Conservation (phyloP, 306 rosid genomes). For the Luffa acutangula region DNA sequence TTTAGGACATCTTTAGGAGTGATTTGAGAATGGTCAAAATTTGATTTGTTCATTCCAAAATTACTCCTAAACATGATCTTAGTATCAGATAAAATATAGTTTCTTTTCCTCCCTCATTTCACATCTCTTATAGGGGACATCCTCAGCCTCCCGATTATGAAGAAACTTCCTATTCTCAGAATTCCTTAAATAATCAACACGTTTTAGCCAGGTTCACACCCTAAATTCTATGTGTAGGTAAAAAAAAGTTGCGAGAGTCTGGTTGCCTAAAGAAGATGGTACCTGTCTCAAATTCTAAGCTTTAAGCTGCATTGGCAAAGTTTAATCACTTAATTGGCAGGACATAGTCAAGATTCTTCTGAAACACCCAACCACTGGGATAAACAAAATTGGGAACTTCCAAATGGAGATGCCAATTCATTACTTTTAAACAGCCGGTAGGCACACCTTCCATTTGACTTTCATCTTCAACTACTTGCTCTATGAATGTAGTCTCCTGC, state of each 20-base stretch:
- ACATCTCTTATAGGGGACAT: background rate
- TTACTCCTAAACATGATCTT: too few relatives aligned
- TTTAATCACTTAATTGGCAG: slow-evolving; percentile 44
- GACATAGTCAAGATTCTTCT: slow-evolving; percentile 58
- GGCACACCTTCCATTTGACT: slow-evolving; percentile 80
- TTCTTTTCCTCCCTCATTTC: background rate
- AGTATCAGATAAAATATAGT: background rate
- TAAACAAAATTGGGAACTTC: slow-evolving; percentile 35
- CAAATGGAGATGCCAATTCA: slow-evolving; percentile 99
- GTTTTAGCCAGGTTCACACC: background rate
- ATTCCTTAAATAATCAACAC: background rate
- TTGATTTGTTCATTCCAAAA: too few relatives aligned
- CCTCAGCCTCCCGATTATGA: background rate
- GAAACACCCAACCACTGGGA: slow-evolving; percentile 83
- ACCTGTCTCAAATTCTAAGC: slow-evolving; percentile 45
- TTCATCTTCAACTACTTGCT: slow-evolving; percentile 89
- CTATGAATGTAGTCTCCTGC: slow-evolving; percentile 92
- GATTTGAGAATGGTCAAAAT: too few relatives aligned
- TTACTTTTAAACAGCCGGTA: slow-evolving; percentile 49
- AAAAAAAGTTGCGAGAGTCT: background rate
- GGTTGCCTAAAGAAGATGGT: slow-evolving; percentile 16
- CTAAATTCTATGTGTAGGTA: background rate
- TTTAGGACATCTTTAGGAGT: too few relatives aligned
- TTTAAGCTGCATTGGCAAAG: background rate
- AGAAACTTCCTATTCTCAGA: background rate